Base-by-base conservation (phyloP, 164 flowering plant species). In the Vitis rotundifolia region DNA sequence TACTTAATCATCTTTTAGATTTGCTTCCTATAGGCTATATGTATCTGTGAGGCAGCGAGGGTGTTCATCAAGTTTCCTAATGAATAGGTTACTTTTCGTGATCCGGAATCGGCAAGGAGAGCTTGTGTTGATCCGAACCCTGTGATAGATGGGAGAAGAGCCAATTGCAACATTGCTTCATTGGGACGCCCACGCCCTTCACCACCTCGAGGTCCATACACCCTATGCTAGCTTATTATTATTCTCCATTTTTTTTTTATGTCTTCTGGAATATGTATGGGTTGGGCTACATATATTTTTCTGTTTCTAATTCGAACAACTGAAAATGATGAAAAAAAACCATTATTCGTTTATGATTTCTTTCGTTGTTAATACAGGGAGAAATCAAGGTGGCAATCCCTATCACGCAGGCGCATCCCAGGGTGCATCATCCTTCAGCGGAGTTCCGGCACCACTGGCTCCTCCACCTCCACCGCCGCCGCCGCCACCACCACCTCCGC, bases 111-210 rank as follows among this genome's bases (percentile, higher is more conserved):
- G 0, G 98, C 99, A 4, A 82, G 84, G 52, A 79, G 91, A 71
- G 94, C 99, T 44, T 91, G 97, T 63, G 70, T 65, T 14, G 87
- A 91, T 59, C 88, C 98, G 0, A 93, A 92, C 64, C 99, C 98
- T 7, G 79, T 93, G 67, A 95, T 95, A 55, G 96, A 91, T 62
- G 96, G 97, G 16, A 77, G 98, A 78, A 84, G 91, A 70, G 96
- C 98, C 8, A 93, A 95, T 68, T 95, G 99, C 69, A 95, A 95
- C 68, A 88, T 95, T 64, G 99, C 99, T 61, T 86, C 98, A 0
- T 60, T 88, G 9, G 99, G 99, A 7, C 80, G 97, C 52, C 94
- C 97, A 11, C 71, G 95, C 50, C 91, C 92, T 49, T 89, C 97
- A 8, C 93, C 97, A 7, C 92, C 94, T n/a, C 68, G 91, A 85